These are phyloP conservation scores for Trichoderma polysporum DNA, from an alignment of 2,329 filamentous ascomycete species.

Conservation along the genomic window DNA sequence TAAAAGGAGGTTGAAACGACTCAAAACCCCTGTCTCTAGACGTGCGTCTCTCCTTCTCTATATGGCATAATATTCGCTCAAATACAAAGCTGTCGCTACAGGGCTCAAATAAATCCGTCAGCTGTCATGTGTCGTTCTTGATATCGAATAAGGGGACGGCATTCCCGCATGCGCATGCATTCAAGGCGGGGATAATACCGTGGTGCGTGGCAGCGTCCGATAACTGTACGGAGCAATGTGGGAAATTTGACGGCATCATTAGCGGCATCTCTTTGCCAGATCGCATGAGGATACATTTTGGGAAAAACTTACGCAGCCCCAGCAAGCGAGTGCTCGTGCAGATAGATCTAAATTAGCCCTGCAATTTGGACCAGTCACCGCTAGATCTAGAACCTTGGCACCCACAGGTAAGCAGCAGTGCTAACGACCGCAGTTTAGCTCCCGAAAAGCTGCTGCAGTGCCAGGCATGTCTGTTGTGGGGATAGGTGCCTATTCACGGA, in stretches of 20 bases:
- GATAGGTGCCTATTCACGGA: slow-evolving; percentile 46
- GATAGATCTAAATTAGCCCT: slow-evolving; percentile 55
- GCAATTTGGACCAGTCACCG: slow-evolving; percentile 57
- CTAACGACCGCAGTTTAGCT: slow-evolving; percentile 53
- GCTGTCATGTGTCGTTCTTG: slow-evolving; percentile 45
- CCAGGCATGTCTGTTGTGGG: slow-evolving; percentile 52
- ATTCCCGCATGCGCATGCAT: slow-evolving; percentile 45
- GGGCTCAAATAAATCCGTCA: slow-evolving; percentile 46
- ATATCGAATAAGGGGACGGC: slow-evolving; percentile 42
- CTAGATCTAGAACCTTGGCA: slow-evolving; percentile 51
- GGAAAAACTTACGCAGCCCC: slow-evolving; percentile 39
- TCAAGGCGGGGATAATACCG: slow-evolving; percentile 48
- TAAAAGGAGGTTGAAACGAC: neutral
- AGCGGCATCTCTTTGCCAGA: slow-evolving; percentile 3
- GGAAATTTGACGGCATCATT: neutral
- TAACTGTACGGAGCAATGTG: neutral
- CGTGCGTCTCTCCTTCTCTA: slow-evolving; percentile 28
- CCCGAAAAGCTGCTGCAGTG: slow-evolving; percentile 58
- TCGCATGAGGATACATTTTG: neutral
- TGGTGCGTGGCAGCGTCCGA: slow-evolving; percentile 46
- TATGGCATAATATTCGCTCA: slow-evolving; percentile 41
- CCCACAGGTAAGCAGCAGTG: slow-evolving; percentile 33
- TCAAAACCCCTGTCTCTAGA: neutral
- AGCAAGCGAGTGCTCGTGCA: slow-evolving; percentile 51
- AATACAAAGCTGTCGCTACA: slow-evolving; percentile 43